A percentile compares a stretch with the other conserved stretches of the same genome.
These are phyloP conservation scores for Vanrija sp. DNA, from an alignment of 1,284 basidiomycete species.

Conservation along the genomic window DNA sequence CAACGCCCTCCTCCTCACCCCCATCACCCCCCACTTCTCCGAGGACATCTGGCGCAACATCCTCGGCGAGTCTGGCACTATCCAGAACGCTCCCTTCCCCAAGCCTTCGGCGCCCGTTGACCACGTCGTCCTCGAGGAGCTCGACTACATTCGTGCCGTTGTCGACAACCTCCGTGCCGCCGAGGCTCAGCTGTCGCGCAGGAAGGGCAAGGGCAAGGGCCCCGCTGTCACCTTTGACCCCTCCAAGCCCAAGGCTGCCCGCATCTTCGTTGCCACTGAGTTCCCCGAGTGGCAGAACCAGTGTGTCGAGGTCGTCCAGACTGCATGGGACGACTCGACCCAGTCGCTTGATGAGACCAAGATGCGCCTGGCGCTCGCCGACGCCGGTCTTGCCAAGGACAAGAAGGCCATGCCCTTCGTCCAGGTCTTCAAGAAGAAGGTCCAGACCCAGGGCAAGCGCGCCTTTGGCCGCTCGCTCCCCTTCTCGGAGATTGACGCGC, in stretches of 20 bases:
- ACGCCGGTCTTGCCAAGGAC: constrained; percentile 86
- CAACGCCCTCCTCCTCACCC: constrained; percentile 72
- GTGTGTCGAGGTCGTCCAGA: constrained; percentile 72
- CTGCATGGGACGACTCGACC: constrained; percentile 60
- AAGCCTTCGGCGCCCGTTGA: constrained; percentile 55
- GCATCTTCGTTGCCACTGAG: constrained; percentile 81
- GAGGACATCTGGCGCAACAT: constrained; percentile 84
- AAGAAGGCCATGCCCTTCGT: constrained; percentile 96
- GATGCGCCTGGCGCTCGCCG: constrained; percentile 65
- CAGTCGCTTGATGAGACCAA: constrained; percentile 78
- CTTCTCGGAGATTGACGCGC: constrained; percentile 79
- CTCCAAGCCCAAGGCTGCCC: constrained; percentile 75
- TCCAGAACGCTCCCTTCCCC: constrained; percentile 66
- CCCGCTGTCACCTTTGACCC: constrained; percentile 61
- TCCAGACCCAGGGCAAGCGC: constrained; percentile 67
- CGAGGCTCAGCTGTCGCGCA: constrained; percentile 71
- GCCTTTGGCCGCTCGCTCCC: constrained; percentile 84
- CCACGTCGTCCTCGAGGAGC: constrained; percentile 61
- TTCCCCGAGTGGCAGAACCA: constrained; percentile 94
- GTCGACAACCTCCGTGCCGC: constrained; percentile 74
- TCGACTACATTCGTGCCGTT: constrained; percentile 58
- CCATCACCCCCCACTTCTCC: constrained; percentile 91
- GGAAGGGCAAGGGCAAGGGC: constrained; percentile 51
- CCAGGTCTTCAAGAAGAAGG: constrained; percentile 86
- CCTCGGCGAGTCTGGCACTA: constrained; percentile 67